Base-by-base conservation (phyloP, 176 grass and related monocot genomes). In the Bothriochloa decipiens region DNA sequence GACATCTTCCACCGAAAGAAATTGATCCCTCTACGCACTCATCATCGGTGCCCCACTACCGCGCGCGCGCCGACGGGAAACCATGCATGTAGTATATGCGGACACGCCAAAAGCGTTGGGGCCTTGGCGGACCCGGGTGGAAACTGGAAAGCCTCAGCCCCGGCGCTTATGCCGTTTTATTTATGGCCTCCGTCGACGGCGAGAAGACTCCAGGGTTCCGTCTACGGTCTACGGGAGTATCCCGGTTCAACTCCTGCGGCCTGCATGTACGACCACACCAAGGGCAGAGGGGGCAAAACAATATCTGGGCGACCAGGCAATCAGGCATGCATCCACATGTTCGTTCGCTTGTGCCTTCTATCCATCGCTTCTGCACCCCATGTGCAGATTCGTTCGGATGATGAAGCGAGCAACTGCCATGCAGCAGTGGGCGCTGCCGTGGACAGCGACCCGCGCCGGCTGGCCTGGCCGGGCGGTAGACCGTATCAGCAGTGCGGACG, bases 21-120 rank as follows among this genome's bases (percentile, higher is more conserved):
- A 32, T 32, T 32, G 2, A 32, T 32, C 29, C 16, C 22, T 64
- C 11, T 32, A 32, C 29, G 29, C 29, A 32, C 29, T 32, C 29
- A 32, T 1, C 1, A 2, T 78, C 11, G 55, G 23, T 57, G 42
- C 42, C 42, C 11, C 2, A 8, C 39, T 36, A 36, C 35, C 35
- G 35, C 35, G 35, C 35, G 35, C 35, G 35, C 35, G 35, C 35
- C 35, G 35, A 36, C 35, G 35, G 35, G 5, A 36, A 36, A 42
- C 15, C 16, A 15, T 12, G 37, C 68, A 36, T 36, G 35, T 36
- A 9, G 35, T 36, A 9, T 18, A 12, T 37, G 33, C 55, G 23
- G 39, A 72, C 69, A 72, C 70, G 70, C 70, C 40, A 63, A 63
- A 63, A 63, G 12, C 25, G 58, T 64, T 78, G 69, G 18, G 50